These are phyloP conservation scores for Leccinum obscurum DNA, from an alignment of 768 basidiomycete genomes.

Conservation along the genomic window DNA sequence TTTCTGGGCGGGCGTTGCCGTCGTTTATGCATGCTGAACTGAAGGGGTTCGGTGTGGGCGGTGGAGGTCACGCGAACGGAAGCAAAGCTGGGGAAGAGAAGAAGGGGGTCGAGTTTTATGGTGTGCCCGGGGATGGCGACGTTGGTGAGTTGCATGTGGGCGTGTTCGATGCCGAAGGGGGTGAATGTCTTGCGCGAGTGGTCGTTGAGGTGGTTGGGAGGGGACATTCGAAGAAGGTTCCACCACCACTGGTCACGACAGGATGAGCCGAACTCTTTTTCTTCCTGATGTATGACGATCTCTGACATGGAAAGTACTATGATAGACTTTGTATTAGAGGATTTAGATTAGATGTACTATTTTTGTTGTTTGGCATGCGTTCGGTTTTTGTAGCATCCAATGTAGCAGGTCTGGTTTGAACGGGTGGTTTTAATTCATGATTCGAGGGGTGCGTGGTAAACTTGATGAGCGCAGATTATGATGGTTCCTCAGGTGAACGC, in stretches of 20 bases:
- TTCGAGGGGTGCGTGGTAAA: not conserved
- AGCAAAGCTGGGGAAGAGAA: constrained; percentile 38
- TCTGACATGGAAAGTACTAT: constrained; percentile 4
- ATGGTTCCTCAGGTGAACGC: not conserved
- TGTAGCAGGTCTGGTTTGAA: not conserved
- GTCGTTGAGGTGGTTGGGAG: constrained; percentile 54
- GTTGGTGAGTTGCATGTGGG: constrained; percentile 56
- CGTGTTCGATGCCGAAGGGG: constrained; percentile 51
- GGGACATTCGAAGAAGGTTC: constrained; percentile 24
- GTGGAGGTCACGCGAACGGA: not conserved
- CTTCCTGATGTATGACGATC: not conserved
- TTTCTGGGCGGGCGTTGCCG: constrained; percentile 55
- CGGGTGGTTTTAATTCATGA: not conserved
- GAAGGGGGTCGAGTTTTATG: constrained; percentile 57
- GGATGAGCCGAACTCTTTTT: constrained; percentile 29
- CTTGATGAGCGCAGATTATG: not conserved
- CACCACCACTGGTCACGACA: constrained; percentile 17
- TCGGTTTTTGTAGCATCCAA: not conserved
- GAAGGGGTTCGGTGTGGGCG: constrained; percentile 28
- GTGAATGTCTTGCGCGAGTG: constrained; percentile 53
- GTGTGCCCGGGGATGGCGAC: constrained; percentile 49
- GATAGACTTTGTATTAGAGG: not conserved
- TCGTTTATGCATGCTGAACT: constrained; percentile 55
- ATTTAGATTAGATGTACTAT: not conserved
- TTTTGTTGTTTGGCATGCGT: not conserved